Percentiles rank a stretch among this genome's conserved stretches.
Conservation (phyloP, 345 rosid species). For the Microcos paniculata region DNA sequence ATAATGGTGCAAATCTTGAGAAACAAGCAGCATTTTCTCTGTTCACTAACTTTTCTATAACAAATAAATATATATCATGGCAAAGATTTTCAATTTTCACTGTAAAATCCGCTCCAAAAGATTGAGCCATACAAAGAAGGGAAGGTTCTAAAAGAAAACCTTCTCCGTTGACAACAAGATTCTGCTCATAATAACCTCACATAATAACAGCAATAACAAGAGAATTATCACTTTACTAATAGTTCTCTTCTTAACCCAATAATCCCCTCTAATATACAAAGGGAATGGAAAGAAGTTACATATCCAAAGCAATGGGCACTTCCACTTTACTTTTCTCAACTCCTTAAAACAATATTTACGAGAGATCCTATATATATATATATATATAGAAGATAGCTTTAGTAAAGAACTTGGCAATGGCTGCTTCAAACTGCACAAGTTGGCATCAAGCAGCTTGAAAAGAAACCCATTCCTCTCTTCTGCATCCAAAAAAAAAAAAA, state of each 20-base stretch:
- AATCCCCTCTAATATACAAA: background rate
- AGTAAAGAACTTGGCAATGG: background rate
- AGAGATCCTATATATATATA: background rate
- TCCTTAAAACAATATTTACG: background rate
- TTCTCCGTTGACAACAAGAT: background rate
- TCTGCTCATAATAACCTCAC: background rate
- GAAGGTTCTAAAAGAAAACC: background rate
- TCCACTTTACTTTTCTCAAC: background rate
- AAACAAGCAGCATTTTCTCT: background rate
- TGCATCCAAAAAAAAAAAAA: slow-evolving; percentile 26
- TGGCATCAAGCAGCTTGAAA: slow-evolving; percentile 80
- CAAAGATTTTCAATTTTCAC: background rate
- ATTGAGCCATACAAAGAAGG: background rate
- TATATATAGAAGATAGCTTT: background rate
- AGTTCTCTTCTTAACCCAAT: background rate
- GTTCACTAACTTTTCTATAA: background rate
- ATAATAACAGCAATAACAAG: background rate
- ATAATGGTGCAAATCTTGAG: background rate
- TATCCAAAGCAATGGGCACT: background rate
- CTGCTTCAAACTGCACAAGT: slow-evolving; percentile 44
- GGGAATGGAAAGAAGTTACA: background rate
- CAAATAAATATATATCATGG: background rate
- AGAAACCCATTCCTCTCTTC: slow-evolving; percentile 74
- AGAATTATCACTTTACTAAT: background rate
- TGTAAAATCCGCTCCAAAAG: slow-evolving; percentile 3